A percentile compares a stretch with the other conserved stretches of the same genome.
phyloP scores from a whole-genome alignment of 306 rosid species.

The Quercus berberidifolia region DNA sequence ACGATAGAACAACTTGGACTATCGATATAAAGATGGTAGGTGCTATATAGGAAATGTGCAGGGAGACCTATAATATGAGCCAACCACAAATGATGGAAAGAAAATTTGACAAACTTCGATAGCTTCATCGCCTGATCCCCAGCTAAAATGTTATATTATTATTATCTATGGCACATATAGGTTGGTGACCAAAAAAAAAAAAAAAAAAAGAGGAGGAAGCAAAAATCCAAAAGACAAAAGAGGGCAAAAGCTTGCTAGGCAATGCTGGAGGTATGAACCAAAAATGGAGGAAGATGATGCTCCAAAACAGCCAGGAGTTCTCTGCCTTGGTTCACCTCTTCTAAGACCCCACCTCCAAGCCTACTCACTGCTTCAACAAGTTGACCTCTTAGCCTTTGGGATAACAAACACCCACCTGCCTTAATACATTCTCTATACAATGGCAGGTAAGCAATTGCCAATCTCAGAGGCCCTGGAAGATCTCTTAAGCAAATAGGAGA shows the following conservation, averaged over 20 bases:
- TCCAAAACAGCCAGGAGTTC: constrained; percentile 72
- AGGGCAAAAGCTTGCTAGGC: constrained; percentile 24
- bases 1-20: background rate
- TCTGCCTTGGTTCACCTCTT: constrained; percentile 51
- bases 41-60: background rate
- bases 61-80: constrained; percentile 8
- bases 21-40: background rate
- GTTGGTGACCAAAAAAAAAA: background rate
- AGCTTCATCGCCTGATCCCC: constrained; percentile 14
- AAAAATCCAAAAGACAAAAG: background rate
- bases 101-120: constrained; percentile 23
- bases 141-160: background rate
- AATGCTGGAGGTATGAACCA: constrained; percentile 31
- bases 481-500: constrained; percentile 77
- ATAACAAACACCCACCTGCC: constrained; percentile 65
- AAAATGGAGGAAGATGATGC: constrained; percentile 79
- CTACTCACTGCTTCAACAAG: constrained; percentile 73
- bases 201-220: background rate
- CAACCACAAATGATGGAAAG: background rate
- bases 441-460: constrained; percentile 78
- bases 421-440: constrained; percentile 74
- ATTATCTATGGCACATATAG: constrained; percentile 14
- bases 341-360: constrained; percentile 57
- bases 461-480: constrained; percentile 64
- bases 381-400: constrained; percentile 78